Evolutionary conservation across 202 grass and related monocot species (phyloP).

Genomic region (Digitaria exilis): DNA sequence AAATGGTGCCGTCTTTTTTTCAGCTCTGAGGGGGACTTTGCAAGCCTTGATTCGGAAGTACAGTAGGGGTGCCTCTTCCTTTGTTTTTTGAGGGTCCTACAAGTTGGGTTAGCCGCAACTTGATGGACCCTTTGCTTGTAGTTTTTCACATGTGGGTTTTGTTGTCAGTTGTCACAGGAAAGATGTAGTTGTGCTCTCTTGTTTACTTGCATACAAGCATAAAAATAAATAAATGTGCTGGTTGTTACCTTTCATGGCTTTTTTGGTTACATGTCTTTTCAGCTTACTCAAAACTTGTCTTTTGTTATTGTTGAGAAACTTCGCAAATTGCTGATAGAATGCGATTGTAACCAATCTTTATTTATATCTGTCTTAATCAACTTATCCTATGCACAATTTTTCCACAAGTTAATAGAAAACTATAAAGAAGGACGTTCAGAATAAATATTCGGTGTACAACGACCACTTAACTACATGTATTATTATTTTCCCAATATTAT

Average conservation of each 20-base stretch:
- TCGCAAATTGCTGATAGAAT: neutral
- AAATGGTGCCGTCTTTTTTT: constrained; percentile 77
- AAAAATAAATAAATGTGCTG: constrained; percentile 72
- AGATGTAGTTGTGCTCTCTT: constrained; percentile 47
- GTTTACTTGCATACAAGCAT: constrained; percentile 57
- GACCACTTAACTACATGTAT: neutral
- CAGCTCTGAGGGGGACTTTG: constrained; percentile 48
- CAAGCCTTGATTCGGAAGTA: constrained; percentile 67
- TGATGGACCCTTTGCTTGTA: constrained; percentile 51
- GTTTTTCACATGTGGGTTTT: constrained; percentile 49
- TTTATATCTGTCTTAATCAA: neutral
- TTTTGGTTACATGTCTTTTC: constrained; percentile 42
- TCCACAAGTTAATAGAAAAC: constrained; percentile 8
- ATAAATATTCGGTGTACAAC: neutral
- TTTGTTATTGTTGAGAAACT: constrained; percentile 29
- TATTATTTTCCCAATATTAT: neutral
- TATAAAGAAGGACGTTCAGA: neutral
- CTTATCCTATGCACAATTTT: neutral
- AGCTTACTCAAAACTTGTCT: constrained; percentile 31
- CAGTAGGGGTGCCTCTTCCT: constrained; percentile 41
- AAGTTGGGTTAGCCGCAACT: constrained; percentile 41
- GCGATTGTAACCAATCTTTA: constrained; percentile 15
- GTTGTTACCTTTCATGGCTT: constrained; percentile 40
- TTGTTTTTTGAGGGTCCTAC: constrained; percentile 45
- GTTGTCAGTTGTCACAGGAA: constrained; percentile 52